These are phyloP conservation scores for Tuber magnatum DNA, from an alignment of 495 filamentous ascomycete species.

Conservation along the genomic window DNA sequence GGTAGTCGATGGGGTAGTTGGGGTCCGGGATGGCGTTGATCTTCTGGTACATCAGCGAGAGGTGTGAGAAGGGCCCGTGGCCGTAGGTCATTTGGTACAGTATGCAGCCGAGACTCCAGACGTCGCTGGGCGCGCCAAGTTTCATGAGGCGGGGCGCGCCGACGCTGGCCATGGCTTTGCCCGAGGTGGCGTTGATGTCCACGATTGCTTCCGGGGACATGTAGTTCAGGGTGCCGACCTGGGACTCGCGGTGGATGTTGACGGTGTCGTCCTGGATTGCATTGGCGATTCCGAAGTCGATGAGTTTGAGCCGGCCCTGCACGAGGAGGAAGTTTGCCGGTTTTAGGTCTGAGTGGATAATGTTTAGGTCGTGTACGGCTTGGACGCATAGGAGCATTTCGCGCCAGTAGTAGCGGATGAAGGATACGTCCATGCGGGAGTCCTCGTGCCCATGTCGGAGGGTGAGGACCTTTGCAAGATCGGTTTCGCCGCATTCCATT, in stretches of 20 bases:
- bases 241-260: conserved; percentile 91
- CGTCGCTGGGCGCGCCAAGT: conserved; percentile 87
- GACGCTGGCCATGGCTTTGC: conserved; percentile 33
- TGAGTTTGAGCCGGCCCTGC: conserved; percentile 73
- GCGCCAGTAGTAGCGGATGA: conserved; percentile 95
- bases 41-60: conserved; percentile 67
- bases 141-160: conserved; percentile 65
- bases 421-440: conserved; percentile 71
- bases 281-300: conserved; percentile 96
- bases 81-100: conserved; percentile 97
- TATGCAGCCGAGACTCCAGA: conserved; percentile 95
- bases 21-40: conserved; percentile 84
- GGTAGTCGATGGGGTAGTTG: conserved; percentile 73
- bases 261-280: conserved; percentile 94
- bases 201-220: conserved; percentile 93
- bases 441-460: conserved; percentile 64
- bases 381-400: conserved; percentile 97
- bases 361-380: conserved; percentile 76
- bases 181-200: conserved; percentile 59
- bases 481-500: conserved; percentile 98
- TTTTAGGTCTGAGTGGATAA: conserved; percentile 94
- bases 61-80: conserved; percentile 83
- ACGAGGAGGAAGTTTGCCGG: conserved; percentile 91
- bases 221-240: conserved; percentile 95
- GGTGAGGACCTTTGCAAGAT: conserved; percentile 78